These are phyloP conservation scores for Dioscorea zingiberensis DNA, from an alignment of 106 monocot species.

Conservation along the genomic window DNA sequence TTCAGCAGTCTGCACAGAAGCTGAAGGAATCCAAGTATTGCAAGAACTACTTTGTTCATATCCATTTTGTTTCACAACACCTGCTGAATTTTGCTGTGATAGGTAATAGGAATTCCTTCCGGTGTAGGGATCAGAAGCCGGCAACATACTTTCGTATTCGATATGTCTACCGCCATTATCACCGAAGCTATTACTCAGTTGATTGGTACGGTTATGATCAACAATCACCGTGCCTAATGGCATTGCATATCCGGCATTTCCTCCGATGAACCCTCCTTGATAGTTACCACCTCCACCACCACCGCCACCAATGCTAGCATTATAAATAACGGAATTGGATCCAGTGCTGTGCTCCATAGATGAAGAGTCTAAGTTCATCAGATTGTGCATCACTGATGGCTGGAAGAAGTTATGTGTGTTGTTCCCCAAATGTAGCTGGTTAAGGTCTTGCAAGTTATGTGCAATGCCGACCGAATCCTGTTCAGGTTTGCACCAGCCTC, in stretches of 20 bases:
- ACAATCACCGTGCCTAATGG: slow-evolving; percentile 36
- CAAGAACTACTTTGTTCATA: slow-evolving; percentile 24
- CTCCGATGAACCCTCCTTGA: slow-evolving; percentile 9
- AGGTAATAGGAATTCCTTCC: slow-evolving; percentile 40
- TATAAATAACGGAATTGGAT: slow-evolving; percentile 16
- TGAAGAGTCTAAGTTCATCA: slow-evolving; percentile 15
- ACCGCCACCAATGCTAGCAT: slow-evolving; percentile 6
- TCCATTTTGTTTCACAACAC: slow-evolving; percentile 5
- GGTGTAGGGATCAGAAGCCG: slow-evolving; percentile 24
- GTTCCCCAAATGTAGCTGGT: slow-evolving; percentile 24
- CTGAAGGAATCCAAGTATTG: slow-evolving; percentile 28
- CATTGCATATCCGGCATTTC: slow-evolving; percentile 19
- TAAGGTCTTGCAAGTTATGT: slow-evolving; percentile 43
- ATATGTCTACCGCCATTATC: slow-evolving; percentile 20
- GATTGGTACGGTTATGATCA: slow-evolving; percentile 24
- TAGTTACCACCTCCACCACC: slow-evolving; percentile 3
- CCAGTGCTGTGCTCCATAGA: slow-evolving; percentile 20
- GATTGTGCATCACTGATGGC: slow-evolving; percentile 25
- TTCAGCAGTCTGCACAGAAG: slow-evolving; percentile 9
- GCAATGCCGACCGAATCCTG: slow-evolving; percentile 29
- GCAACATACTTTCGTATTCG: slow-evolving; percentile 25
- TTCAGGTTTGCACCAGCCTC: slow-evolving; percentile 73
- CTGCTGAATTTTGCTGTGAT: slow-evolving; percentile 19
- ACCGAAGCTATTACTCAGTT: slow-evolving; percentile 16
- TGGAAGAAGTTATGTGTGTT: slow-evolving; percentile 54